These are phyloP conservation scores for Xylaria intraflava DNA, from an alignment of 495 filamentous ascomycete genomes.

Conservation along the genomic window DNA sequence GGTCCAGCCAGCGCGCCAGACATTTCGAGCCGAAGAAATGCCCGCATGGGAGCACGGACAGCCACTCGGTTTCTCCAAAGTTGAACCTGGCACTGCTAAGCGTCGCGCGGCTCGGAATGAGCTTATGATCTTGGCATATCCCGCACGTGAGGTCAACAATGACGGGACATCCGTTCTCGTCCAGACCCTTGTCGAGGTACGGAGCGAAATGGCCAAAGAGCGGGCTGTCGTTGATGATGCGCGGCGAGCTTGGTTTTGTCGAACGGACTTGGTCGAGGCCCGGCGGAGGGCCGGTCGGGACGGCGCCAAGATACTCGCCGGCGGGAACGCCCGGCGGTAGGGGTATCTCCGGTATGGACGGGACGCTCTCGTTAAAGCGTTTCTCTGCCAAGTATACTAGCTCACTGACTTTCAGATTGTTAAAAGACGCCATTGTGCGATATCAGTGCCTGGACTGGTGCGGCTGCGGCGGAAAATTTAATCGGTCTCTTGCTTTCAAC, in stretches of 20 bases:
- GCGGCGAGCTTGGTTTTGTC: slow-evolving; percentile 55
- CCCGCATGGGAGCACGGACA: slow-evolving; percentile 17
- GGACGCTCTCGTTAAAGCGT: background rate
- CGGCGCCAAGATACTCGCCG: slow-evolving; percentile 35
- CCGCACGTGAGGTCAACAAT: slow-evolving; percentile 18
- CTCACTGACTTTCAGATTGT: background rate
- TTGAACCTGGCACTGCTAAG: slow-evolving; percentile 3
- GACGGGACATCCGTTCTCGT: slow-evolving; percentile 53
- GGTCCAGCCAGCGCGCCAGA: background rate
- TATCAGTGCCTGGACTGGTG: no score
- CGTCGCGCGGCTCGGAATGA: slow-evolving; percentile 5
- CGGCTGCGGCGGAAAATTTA: no score
- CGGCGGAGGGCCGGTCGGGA: slow-evolving; percentile 43
- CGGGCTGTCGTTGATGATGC: slow-evolving; percentile 43
- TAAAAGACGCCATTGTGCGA: background rate
- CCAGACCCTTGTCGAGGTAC: slow-evolving; percentile 72
- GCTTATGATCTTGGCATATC: slow-evolving; percentile 12
- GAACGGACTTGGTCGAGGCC: slow-evolving; percentile 35
- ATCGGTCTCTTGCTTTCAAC: no score
- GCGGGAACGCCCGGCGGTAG: background rate
- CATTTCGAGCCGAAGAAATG: slow-evolving; percentile 15
- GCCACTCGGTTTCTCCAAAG: background rate
- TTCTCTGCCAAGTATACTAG: background rate
- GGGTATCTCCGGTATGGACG: background rate
- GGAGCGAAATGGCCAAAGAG: slow-evolving; percentile 72